Conservation (phyloP, 441 rosid genomes). For the Omphalea diandra region DNA sequence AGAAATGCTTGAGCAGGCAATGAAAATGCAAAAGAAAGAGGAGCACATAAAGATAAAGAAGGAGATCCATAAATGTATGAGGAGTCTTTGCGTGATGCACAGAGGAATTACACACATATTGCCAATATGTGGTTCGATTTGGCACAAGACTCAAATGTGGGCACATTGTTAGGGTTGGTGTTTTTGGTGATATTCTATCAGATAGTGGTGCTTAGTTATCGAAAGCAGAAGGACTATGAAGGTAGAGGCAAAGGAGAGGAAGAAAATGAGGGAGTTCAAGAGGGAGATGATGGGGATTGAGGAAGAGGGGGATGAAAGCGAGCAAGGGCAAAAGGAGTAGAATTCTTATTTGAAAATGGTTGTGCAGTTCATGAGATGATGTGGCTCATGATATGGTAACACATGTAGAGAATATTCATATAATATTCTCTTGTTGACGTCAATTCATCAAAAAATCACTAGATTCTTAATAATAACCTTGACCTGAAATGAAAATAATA, state of each 20-base stretch:
- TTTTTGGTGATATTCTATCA: constrained; percentile 78
- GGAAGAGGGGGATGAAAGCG: constrained; percentile 53
- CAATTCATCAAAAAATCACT: too few relatives aligned
- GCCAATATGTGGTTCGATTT: constrained; percentile 60
- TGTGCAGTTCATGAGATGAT: constrained; percentile 89
- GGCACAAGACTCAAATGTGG: constrained; percentile 65
- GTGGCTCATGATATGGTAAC: too few relatives aligned
- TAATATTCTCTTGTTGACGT: too few relatives aligned
- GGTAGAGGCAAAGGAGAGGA: constrained; percentile 92
- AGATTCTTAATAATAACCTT: too few relatives aligned
- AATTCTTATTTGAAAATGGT: constrained; percentile 83
- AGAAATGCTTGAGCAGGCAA: constrained; percentile 62
- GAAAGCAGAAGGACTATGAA: constrained; percentile 83
- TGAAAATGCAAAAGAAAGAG: constrained; percentile 58
- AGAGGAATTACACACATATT: constrained; percentile 46
- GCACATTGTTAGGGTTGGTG: constrained; percentile 64
- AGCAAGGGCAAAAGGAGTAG: constrained; percentile 60
- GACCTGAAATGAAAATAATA: too few relatives aligned
- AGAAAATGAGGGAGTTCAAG: constrained; percentile 78
- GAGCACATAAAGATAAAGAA: constrained; percentile 55
- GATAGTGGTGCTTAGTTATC: constrained; percentile 76
- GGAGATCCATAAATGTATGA: constrained; percentile 52
- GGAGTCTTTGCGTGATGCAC: constrained; percentile 64
- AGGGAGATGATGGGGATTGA: constrained; percentile 69
- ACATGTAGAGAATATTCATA: too few relatives aligned